Base-by-base conservation (phyloP, 2,329 filamentous ascomycete genomes). In the Pseudocercospora fuligena region DNA sequence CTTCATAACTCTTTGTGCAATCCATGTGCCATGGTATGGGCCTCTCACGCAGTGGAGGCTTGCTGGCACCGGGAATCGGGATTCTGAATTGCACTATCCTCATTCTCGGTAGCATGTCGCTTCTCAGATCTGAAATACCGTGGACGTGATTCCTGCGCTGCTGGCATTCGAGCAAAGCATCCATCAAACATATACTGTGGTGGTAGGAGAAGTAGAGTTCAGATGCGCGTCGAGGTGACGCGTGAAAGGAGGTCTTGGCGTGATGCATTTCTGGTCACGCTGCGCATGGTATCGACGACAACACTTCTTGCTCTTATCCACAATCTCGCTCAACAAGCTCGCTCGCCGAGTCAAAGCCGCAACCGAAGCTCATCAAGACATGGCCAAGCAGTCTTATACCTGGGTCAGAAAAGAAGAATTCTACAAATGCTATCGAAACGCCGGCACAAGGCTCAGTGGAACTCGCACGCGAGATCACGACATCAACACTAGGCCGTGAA, bases 51-150 rank as follows among this genome's bases (percentile, higher is more conserved):
- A 16, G 36, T 5, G n/a, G 36, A 40, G 36, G 36, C 36, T 40
- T 6, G 3, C 36, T 40, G 14, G 36, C n/a, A 16, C 2, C 14
- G 3, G 14, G 36, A 16, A 14, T 5, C 2, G 36, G 6, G 36
- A 7, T 40, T 2, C 36, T 33, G 31, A 14, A 33, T 33, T 14
- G 11, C 1, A 12, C 29, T 5, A 7, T 31, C 29, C 8, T 7
- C 1, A 31, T 9, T 7, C 2, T 9, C 2, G 4, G 5, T 7
- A 7, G 29, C 29, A 31, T 31, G 29, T 8, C 29, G 5, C 8
- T 2, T 33, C 31, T 14, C 2, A 12, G 47, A 77, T 23, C 65
- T 76, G 12, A 54, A 73, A 40, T 68, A 75, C n/a, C 75, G 77
- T 66, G 75, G 8, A 7, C 29, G 33, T 14, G 11, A 36, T 14